phyloP scores from a whole-genome alignment of 139 green algal species.

The Chlorella ohadii region DNA sequence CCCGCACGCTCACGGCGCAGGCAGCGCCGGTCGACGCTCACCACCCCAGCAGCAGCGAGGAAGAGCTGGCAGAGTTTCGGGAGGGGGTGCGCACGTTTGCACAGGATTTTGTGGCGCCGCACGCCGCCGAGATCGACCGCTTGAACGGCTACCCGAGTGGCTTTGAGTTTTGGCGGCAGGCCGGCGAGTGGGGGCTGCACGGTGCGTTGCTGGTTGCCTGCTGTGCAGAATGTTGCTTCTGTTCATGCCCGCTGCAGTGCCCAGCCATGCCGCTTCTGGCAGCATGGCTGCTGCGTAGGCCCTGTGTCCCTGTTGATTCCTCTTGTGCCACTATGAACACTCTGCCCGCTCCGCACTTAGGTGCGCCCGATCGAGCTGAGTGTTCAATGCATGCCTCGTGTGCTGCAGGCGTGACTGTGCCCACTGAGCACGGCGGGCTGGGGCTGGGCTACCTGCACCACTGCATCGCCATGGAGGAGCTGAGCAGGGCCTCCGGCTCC shows the following conservation, averaged over 20 bases:
- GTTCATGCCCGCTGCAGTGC: no score
- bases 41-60: neutral
- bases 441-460: conserved; percentile 87
- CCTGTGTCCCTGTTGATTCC: no score
- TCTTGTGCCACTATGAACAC: no score
- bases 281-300: neutral
- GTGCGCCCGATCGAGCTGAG: no score
- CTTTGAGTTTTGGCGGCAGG: conserved; percentile 85
- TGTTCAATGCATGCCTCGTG: no score
- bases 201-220: conserved; percentile 47
- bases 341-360: no score
- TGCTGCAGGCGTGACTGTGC: conserved; percentile 76
- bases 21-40: neutral
- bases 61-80: conserved; percentile 63
- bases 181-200: conserved; percentile 88
- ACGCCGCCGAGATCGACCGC: conserved; percentile 78
- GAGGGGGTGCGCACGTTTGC: conserved; percentile 75
- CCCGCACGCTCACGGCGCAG: neutral
- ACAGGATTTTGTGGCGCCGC: conserved; percentile 70
- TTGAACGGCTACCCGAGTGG: conserved; percentile 82
- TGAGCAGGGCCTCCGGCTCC: conserved; percentile 82
- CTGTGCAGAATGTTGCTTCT: no score
- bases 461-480: conserved; percentile 94
- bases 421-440: conserved; percentile 85
- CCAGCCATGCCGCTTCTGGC: no score